These are phyloP conservation scores for Artomyces pyxidatus DNA, from an alignment of 768 basidiomycete genomes.

Conservation along the genomic window DNA sequence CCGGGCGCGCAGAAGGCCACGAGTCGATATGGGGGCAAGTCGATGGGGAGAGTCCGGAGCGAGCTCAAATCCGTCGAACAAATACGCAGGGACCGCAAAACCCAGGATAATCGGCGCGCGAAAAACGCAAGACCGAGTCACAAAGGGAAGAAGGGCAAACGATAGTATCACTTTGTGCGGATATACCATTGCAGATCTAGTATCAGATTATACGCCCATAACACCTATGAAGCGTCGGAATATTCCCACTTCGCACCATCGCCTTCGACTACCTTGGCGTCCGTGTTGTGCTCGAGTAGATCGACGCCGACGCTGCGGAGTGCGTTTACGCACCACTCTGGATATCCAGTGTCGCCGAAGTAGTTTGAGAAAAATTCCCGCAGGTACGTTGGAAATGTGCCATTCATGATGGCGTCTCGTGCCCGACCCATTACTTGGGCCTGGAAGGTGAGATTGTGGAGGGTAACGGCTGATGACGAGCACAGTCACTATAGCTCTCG, in stretches of 20 bases:
- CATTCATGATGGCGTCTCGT: conserved; percentile 71
- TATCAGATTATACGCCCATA: too few species aligned
- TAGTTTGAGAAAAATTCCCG: conserved; percentile 69
- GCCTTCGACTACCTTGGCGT: conserved; percentile 47
- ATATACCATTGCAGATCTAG: background rate
- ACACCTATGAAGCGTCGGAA: conserved; percentile 31
- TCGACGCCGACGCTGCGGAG: conserved; percentile 79
- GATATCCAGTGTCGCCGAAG: conserved; percentile 72
- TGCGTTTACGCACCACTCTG: conserved; percentile 85
- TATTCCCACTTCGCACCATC: conserved; percentile 80
- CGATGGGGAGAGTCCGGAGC: conserved; percentile 56
- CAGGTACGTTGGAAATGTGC: conserved; percentile 73
- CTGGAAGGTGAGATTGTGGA: conserved; percentile 82
- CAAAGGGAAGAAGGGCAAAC: conserved; percentile 33
- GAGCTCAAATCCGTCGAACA: conserved; percentile 86
- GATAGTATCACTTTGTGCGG: conserved; percentile 7
- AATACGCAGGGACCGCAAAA: conserved; percentile 69
- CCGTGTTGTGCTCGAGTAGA: conserved; percentile 46
- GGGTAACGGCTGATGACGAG: conserved; percentile 52
- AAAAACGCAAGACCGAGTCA: conserved; percentile 75
- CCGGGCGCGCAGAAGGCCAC: conserved; percentile 21
- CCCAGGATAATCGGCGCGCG: conserved; percentile 53
- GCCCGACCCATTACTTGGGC: conserved; percentile 83
- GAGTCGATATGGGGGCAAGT: conserved; percentile 50
- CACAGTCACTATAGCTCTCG: too few species aligned